Evolutionary conservation across 768 basidiomycete genomes (phyloP), one percentile per base, ranked within the genome.

Genomic region (Neoboletus brunneissimus): DNA sequence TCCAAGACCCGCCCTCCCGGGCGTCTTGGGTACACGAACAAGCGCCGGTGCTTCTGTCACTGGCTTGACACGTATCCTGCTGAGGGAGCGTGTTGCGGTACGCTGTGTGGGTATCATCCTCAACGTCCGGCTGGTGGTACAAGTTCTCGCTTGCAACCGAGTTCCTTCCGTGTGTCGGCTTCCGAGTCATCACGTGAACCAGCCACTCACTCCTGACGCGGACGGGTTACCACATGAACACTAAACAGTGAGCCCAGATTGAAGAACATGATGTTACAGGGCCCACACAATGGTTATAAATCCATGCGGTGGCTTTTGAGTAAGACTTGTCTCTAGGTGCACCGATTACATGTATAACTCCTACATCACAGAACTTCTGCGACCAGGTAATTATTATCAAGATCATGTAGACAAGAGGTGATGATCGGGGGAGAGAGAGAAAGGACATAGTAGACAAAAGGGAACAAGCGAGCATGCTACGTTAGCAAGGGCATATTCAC

Each of bases 61-160:
- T 23, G 53, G 52, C 44, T 60, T 62, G 38, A 51, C 43, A 40
- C 59, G 62, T 48, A 69, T 53, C 48, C 72, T 48, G 8, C 55
- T 38, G 13, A 72, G 51, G 20, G 72, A 66, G 20, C 61, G 68
- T 18, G 64, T 45, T 53, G 61, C 60, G 13, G 66, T 62, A 16
- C 70, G 72, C 25, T 66, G 66, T 8, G 70, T 63, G 47, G 67
- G 67, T 64, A 73, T 73, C 70, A 72, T 71, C 45, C 3, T 57
- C 50, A 9, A 23, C 23, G 51, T 43, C n/a, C 16, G 8, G 31
- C 13, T 23, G 32, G 11, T 58, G 23, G 25, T 42, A 44, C 15
- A 3, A 6, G 20, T 41, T 47, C 45, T 59, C 57, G 31, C 46
- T 23, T 22, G 35, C 50, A 62, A 60, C 16, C 29, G 22, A 47